Percentiles rank a stretch among this genome's conserved stretches.
Conservation (phyloP, 495 filamentous ascomycete genomes). For the Aspergillus biplanus region DNA sequence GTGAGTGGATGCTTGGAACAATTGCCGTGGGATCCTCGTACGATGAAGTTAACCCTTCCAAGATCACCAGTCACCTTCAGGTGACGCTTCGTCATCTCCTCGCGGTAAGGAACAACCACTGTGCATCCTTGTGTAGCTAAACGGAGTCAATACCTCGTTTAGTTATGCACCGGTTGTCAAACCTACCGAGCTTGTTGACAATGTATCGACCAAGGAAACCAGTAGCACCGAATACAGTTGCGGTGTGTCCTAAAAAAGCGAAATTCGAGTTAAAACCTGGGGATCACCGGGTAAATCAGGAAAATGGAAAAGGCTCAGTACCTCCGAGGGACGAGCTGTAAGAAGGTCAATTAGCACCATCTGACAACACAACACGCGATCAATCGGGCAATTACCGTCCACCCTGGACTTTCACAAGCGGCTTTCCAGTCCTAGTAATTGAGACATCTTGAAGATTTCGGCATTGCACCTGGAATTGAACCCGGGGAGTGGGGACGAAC, state of each 20-base stretch:
- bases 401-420: constrained; percentile 78
- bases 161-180: constrained; percentile 8
- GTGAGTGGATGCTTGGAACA: background rate
- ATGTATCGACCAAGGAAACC: constrained; percentile 97
- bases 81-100: constrained; percentile 97
- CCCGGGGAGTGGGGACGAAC: constrained; percentile 44
- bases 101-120: constrained; percentile 89
- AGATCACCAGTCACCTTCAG: constrained; percentile 94
- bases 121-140: constrained; percentile 88
- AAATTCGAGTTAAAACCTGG: constrained; percentile 31
- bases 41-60: constrained; percentile 83
- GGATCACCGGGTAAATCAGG: constrained; percentile 26
- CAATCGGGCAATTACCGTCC: constrained; percentile 67
- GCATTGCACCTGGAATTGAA: constrained; percentile 51
- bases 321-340: constrained; percentile 81
- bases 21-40: constrained; percentile 36
- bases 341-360: constrained; percentile 30
- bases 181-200: constrained; percentile 89
- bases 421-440: constrained; percentile 86
- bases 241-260: constrained; percentile 76
- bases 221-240: constrained; percentile 96
- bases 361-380: constrained; percentile 1
- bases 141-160: constrained; percentile 36
- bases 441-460: constrained; percentile 74
- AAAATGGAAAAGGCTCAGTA: constrained; percentile 46